Conservation (phyloP, 441 rosid species). For the Melianthus villosus region DNA sequence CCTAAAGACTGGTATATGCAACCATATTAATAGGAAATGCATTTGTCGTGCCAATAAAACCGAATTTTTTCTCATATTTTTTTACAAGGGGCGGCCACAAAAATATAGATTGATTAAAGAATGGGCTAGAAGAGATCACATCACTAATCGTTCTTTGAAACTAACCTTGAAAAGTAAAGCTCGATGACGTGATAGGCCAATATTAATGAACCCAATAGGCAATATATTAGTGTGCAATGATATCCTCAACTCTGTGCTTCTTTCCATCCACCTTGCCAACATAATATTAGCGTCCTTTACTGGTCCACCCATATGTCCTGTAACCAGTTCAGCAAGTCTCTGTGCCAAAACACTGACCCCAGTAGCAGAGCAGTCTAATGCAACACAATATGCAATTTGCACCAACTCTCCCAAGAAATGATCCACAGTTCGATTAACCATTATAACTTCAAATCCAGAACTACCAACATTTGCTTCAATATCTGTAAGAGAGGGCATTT, state of each 20-base stretch:
- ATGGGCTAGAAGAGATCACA: too few species aligned
- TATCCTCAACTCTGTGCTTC: constrained; percentile 57
- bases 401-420: constrained; percentile 57
- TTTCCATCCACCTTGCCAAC: constrained; percentile 76
- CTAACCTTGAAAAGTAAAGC: constrained; percentile 94
- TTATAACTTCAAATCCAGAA: constrained; percentile 63
- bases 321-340: constrained; percentile 78
- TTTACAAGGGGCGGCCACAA: too few species aligned
- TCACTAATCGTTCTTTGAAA: constrained; percentile 7
- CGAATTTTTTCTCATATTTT: too few species aligned
- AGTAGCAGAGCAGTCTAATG: constrained; percentile 52
- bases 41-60: too few species aligned
- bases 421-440: constrained; percentile 58
- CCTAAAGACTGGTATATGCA: too few species aligned
- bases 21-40: too few species aligned
- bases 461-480: constrained; percentile 54
- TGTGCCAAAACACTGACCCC: constrained; percentile 51
- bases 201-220: constrained; percentile 77
- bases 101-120: too few species aligned
- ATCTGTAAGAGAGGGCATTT: constrained; percentile 73
- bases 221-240: constrained; percentile 57
- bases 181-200: constrained; percentile 88
- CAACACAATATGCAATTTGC: constrained; percentile 66
- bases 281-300: constrained; percentile 76
- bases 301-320: constrained; percentile 90